Percentiles rank a stretch among this genome's conserved stretches.
These are phyloP conservation scores for Pinus taeda DNA, from an alignment of 75 land plant genomes.

Conservation along the genomic window DNA sequence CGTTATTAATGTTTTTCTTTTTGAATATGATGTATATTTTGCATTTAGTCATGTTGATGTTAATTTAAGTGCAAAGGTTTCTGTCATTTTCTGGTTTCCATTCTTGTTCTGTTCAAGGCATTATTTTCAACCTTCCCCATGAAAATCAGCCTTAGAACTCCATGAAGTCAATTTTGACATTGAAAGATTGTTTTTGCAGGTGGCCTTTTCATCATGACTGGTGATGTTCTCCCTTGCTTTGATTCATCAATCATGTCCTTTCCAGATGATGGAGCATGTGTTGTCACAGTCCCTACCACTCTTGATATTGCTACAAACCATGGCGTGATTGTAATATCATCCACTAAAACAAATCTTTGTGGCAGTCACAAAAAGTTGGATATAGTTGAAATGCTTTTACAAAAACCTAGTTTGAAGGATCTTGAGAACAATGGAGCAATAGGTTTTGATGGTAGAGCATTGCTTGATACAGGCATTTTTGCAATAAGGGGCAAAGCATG, in stretches of 20 bases:
- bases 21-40: not conserved
- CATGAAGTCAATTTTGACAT: not conserved
- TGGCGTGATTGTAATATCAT: constrained; percentile 82
- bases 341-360: constrained; percentile 9
- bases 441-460: constrained; percentile 61
- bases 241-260: constrained; percentile 69
- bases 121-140: not conserved
- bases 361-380: constrained; percentile 16
- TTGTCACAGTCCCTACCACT: constrained; percentile 83
- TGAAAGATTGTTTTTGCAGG: constrained; percentile 45
- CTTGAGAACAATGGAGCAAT: constrained; percentile 69
- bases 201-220: constrained; percentile 96
- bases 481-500: constrained; percentile 86
- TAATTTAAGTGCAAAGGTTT: not conserved
- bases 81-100: not conserved
- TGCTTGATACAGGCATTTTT: constrained; percentile 94
- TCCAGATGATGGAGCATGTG: constrained; percentile 74
- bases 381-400: constrained; percentile 77
- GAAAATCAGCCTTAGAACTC: not conserved
- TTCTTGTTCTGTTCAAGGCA: constrained; percentile 4
- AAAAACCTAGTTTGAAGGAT: constrained; percentile 73
- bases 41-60: not conserved
- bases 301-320: constrained; percentile 87
- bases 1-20: not conserved
- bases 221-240: constrained; percentile 98